Base-by-base conservation (phyloP, 352 stramenopile genomes). In the Globisporangium ultimum region DNA sequence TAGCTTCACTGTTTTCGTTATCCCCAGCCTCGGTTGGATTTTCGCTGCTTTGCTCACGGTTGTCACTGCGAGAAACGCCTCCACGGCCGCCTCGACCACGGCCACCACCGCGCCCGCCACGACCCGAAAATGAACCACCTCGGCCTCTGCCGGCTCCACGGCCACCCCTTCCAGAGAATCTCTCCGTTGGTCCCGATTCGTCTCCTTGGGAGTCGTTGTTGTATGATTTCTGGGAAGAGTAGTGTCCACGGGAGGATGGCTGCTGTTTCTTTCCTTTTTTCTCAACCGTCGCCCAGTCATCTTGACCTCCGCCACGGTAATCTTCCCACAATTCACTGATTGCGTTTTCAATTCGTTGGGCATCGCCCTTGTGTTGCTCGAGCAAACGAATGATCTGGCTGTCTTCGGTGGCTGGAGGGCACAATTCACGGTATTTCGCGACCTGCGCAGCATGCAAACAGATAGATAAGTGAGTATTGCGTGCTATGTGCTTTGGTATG, bases 261-360 rank as follows among this genome's bases (percentile, higher is more conserved):
- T 55, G 51, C n/a, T 61, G 47, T 70, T 95, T 95, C 53, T 82
- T 87, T 52, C 57, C 70, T 60, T 91, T 93, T 63, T 95, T 95
- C 55, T 76, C 69, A 50, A 95, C 85, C 12, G 71, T 84, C 53
- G 83, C 85, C 85, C 85, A 95, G 46, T 80, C 84, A 45, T 89
- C 76, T 51, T 84, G 71, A 18, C 56, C 71, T 56, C 72, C 68
- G 50, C 79, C 78, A 63, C 76, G 83, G 67, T 90, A 69, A 59
- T 91, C 77, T 61, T 95, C 85, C 85, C 85, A 95, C 57, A 95
- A 64, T 67, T 95, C 85, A 48, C 74, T 95, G 47, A 95, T 87
- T 38, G 75, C 76, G 47, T 74, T 78, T 61, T 89, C 78, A 54
- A 89, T 93, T 60, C 73, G 72, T 48, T 78, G 68, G 32, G 84